A percentile compares a stretch with the other conserved stretches of the same genome.
Evolutionary conservation across 2,329 filamentous ascomycete species (phyloP).

Genomic region (Alternaria gansuensis): DNA sequence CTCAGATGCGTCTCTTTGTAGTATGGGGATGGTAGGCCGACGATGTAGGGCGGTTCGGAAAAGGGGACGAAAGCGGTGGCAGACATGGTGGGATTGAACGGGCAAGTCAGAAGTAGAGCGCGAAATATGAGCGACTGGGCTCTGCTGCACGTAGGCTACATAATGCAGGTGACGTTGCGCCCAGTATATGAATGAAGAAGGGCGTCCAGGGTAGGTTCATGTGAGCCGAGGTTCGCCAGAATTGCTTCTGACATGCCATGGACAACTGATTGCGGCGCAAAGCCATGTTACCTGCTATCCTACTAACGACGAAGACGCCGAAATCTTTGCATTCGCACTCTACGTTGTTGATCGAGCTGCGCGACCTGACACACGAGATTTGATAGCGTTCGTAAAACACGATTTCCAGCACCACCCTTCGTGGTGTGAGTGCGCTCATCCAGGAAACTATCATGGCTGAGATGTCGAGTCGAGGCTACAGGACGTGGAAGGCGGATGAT

Average conservation of each 20-base stretch:
- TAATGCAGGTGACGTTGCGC: conserved; percentile 1
- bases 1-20: conserved; percentile 70
- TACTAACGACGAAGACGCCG: not conserved
- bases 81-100: conserved; percentile 35
- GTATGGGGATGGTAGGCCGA: conserved; percentile 75
- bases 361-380: not conserved
- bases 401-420: not conserved
- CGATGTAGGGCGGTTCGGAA: conserved; percentile 76
- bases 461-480: not conserved
- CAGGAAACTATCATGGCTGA: not conserved
- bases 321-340: not conserved
- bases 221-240: conserved; percentile 13
- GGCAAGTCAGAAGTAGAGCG: not conserved
- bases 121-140: not conserved
- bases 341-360: not conserved
- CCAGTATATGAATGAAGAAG: conserved; percentile 4
- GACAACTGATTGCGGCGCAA: conserved; percentile 3
- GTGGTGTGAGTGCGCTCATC: not conserved
- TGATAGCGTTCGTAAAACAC: not conserved
- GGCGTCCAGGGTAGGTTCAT: conserved; percentile 14
- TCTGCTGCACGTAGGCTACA: conserved; percentile 7
- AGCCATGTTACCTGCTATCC: not conserved
- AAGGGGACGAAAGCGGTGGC: conserved; percentile 65
- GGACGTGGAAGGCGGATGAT: not conserved
- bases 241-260: conserved; percentile 10